Percentiles rank a stretch among this genome's conserved stretches.
Evolutionary conservation across 1,284 basidiomycete genomes (phyloP).

Genomic region (Nidula niveotomentosa): DNA sequence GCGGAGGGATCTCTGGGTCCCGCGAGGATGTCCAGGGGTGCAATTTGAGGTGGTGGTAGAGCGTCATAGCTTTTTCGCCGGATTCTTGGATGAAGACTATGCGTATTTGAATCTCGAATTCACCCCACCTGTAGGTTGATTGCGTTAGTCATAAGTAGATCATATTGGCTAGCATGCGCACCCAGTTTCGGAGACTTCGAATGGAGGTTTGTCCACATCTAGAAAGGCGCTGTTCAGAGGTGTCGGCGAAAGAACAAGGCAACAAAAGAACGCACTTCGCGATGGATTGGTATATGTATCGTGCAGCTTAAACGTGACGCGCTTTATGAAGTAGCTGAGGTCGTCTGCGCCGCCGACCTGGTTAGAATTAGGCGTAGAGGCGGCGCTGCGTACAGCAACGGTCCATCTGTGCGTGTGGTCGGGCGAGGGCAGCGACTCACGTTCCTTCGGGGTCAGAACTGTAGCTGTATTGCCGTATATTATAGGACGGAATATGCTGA

Average conservation of each 20-base stretch:
- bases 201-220: constrained; percentile 94
- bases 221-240: constrained; percentile 3
- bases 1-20: constrained; percentile 63
- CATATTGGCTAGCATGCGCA: constrained; percentile 21
- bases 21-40: constrained; percentile 83
- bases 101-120: constrained; percentile 96
- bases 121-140: constrained; percentile 79
- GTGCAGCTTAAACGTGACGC: constrained; percentile 97
- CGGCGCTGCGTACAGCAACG: constrained; percentile 85
- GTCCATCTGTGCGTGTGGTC: constrained; percentile 98
- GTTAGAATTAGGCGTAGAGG: constrained; percentile 61
- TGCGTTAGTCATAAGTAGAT: too few species aligned
- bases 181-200: constrained; percentile 95
- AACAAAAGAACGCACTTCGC: constrained; percentile 60
- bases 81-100: constrained; percentile 93
- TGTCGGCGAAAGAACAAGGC: neutral
- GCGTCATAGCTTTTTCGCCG: constrained; percentile 85
- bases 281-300: constrained; percentile 94
- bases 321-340: constrained; percentile 86
- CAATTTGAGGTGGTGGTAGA: constrained; percentile 94
- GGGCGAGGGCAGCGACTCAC: constrained; percentile 48
- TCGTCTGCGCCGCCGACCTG: constrained; percentile 89
- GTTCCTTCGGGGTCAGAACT: constrained; percentile 79
- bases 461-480: constrained; percentile 97
- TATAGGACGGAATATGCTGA: constrained; percentile 88